Conservation (phyloP, 345 rosid genomes). For the Dipteronia dyeriana region DNA sequence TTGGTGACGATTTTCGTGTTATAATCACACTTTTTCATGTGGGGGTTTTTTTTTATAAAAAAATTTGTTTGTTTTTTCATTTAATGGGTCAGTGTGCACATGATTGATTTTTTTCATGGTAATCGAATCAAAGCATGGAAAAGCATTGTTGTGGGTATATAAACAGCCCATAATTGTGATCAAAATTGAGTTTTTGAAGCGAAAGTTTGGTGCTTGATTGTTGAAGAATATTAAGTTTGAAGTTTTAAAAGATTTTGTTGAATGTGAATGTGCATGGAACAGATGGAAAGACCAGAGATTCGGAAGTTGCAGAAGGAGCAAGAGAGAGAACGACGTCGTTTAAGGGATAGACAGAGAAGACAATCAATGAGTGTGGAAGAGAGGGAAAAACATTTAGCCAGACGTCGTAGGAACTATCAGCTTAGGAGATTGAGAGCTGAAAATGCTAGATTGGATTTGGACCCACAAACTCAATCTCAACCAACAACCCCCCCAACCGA, state of each 20-base stretch:
- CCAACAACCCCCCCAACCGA: slow-evolving; percentile 17
- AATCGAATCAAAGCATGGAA: neutral
- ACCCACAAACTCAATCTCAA: slow-evolving; percentile 32
- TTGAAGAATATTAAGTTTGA: neutral
- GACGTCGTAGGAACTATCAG: slow-evolving; percentile 87
- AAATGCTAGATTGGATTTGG: slow-evolving; percentile 30
- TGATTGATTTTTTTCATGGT: neutral
- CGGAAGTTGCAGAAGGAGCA: slow-evolving; percentile 61
- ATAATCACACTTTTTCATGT: neutral
- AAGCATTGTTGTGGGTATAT: neutral
- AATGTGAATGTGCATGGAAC: slow-evolving; percentile 13
- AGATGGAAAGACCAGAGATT: slow-evolving; percentile 35
- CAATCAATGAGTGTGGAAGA: slow-evolving; percentile 87
- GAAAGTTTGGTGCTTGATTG: neutral
- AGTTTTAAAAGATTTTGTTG: neutral
- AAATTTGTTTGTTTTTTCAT: neutral
- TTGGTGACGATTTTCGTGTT: neutral
- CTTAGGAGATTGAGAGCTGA: slow-evolving; percentile 71
- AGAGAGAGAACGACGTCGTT: slow-evolving; percentile 80
- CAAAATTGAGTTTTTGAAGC: neutral
- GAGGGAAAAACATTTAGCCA: slow-evolving; percentile 84
- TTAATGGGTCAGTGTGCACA: slow-evolving; percentile 3
- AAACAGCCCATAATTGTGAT: neutral
- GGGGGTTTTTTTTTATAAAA: neutral
- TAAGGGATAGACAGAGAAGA: slow-evolving; percentile 81